Evolutionary conservation across 306 rosid genomes (phyloP), one percentile per base, ranked within the genome.

Genomic region (Cicer pinnatifidum): DNA sequence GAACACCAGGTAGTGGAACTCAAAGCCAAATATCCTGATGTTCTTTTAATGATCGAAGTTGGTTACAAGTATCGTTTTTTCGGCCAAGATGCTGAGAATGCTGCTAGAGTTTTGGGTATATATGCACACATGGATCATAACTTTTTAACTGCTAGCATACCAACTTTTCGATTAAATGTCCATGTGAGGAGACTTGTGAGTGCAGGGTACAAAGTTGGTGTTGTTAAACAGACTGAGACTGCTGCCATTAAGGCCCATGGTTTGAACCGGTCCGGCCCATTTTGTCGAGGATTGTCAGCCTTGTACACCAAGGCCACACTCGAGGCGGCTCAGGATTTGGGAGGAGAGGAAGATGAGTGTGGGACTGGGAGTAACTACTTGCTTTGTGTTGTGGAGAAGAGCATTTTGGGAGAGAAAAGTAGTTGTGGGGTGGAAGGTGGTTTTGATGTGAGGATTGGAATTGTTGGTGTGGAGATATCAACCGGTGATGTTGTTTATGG

Each of bases 101-200:
- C 97, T 7, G 95, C 96, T 11, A 79, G 89, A 47, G 86, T 81
- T 71, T 82, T 94, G 67, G 88, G 91, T 51, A 89, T 94, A 45
- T 94, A 89, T 81, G 91, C 90, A 1, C 98, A 88, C 45, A 69
- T 88, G 84, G 96, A 91, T 81, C 98, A 72, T 60, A 89, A 80
- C 69, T 94, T 94, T 60, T 75, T 91, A 80, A 91, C 97, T 11
- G 96, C 98, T 0, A 94, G 97, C 53, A 75, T 94, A 57, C 98
- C 98, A 9, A 84, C 96, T 43, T 82, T 94, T 82, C 86, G 98
- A 75, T 51, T 91, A 6, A 83, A 86, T 75, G 90, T 91, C 48
- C 98, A 94, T 69, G 97, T 91, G 66, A 89, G 98, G 86, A 86
- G 97, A 88, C 91, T 94, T 62, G 98, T 94, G 37, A 75, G 82